These are phyloP conservation scores for Citeromyces siamensis DNA, from an alignment of 1,139 yeast species.

Conservation along the genomic window DNA sequence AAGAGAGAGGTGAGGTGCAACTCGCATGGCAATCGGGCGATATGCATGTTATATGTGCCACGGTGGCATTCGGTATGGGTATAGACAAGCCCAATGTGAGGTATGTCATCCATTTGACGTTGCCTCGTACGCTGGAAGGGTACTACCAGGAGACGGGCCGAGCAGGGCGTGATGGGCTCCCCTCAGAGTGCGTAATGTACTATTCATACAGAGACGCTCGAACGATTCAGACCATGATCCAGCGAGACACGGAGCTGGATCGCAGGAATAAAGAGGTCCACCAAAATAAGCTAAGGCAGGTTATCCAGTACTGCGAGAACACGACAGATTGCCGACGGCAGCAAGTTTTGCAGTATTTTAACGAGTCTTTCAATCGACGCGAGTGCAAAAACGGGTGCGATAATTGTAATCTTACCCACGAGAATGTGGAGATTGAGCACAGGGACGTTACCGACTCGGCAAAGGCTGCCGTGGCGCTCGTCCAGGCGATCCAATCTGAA, in stretches of 20 bases:
- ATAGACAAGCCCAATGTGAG: conserved; percentile 94
- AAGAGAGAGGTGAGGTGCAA: conserved; percentile 62
- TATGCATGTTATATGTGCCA: conserved; percentile 80
- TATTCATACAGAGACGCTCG: conserved; percentile 72
- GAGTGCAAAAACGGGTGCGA: conserved; percentile 73
- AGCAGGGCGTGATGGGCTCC: conserved; percentile 91
- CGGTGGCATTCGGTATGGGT: conserved; percentile 98
- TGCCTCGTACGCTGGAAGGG: conserved; percentile 88
- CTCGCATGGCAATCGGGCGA: conserved; percentile 68
- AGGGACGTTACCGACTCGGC: conserved; percentile 62
- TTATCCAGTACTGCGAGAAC: conserved; percentile 87
- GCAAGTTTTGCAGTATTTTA: conserved; percentile 82
- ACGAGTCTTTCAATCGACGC: conserved; percentile 61
- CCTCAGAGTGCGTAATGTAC: conserved; percentile 72
- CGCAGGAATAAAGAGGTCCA: conserved; percentile 65
- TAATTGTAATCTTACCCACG: conserved; percentile 52
- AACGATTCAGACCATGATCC: conserved; percentile 62
- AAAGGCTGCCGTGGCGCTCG: conserved; percentile 42
- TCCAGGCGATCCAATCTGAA: conserved; percentile 39
- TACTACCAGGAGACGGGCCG: conserved; percentile 98
- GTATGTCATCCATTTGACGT: conserved; percentile 78
- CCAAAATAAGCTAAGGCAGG: conserved; percentile 65
- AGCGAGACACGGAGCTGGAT: conserved; percentile 59
- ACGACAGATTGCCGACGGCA: conserved; percentile 81
- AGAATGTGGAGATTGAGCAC: conserved; percentile 30